phyloP scores from a whole-genome alignment of 495 filamentous ascomycete genomes.

The Neurospora tetraspora region DNA sequence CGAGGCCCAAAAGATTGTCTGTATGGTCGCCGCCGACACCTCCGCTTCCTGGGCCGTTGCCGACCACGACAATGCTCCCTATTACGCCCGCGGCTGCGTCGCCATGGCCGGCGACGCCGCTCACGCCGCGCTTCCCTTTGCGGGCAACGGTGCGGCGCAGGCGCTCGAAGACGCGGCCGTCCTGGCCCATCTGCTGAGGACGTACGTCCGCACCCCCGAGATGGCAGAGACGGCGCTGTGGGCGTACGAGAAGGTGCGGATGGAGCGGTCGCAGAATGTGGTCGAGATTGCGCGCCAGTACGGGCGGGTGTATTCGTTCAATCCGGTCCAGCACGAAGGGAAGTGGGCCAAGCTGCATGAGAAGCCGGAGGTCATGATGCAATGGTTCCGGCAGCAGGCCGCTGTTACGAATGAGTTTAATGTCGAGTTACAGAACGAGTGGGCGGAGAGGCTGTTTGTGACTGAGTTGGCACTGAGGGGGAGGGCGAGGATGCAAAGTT shows the following conservation, averaged over 20 bases:
- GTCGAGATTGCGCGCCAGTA: slow-evolving; percentile 23
- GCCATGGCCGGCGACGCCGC: slow-evolving; percentile 49
- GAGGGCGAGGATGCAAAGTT: not conserved
- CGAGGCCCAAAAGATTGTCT: slow-evolving; percentile 24
- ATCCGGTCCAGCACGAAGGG: slow-evolving; percentile 7
- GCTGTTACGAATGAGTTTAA: slow-evolving; percentile 26
- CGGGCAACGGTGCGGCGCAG: slow-evolving; percentile 48
- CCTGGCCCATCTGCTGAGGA: slow-evolving; percentile 23
- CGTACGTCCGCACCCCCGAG: slow-evolving; percentile 2
- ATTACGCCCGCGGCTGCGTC: slow-evolving; percentile 36
- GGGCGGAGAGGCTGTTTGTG: not conserved
- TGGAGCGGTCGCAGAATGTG: slow-evolving; percentile 23
- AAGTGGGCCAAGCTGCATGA: slow-evolving; percentile 16
- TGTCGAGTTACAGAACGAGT: slow-evolving; percentile 20
- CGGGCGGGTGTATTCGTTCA: slow-evolving; percentile 25
- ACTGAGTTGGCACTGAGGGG: not conserved
- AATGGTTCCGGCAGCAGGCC: slow-evolving; percentile 19
- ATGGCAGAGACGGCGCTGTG: slow-evolving; percentile 16
- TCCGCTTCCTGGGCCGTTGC: slow-evolving; percentile 24
- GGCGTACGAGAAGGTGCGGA: slow-evolving; percentile 19
- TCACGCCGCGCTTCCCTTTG: slow-evolving; percentile 49
- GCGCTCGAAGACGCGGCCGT: slow-evolving; percentile 51
- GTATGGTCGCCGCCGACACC: slow-evolving; percentile 21
- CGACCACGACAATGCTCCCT: slow-evolving; percentile 45
- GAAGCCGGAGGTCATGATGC: slow-evolving; percentile 21